A percentile compares a stretch with the other conserved stretches of the same genome.
phyloP scores from a whole-genome alignment of 192 early-diverging fungal species.

The Rhizoclosmatium sp. region DNA sequence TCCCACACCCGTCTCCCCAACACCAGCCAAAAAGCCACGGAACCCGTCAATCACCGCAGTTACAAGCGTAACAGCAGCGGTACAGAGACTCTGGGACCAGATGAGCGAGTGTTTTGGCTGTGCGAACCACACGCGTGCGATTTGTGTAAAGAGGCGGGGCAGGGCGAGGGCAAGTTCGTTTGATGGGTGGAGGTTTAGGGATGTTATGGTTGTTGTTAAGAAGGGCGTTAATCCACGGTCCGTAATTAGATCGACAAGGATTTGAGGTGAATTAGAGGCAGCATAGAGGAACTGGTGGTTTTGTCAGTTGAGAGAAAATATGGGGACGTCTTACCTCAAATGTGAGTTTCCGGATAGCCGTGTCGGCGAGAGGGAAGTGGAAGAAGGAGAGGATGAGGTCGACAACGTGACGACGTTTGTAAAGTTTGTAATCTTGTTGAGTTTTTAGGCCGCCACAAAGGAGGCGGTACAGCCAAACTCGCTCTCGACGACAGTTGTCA shows the following conservation, averaged over 20 bases:
- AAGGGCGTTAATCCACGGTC: constrained; percentile 67
- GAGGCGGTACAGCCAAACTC: constrained; percentile 76
- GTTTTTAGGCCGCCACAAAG: constrained; percentile 66
- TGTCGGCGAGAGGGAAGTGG: constrained; percentile 71
- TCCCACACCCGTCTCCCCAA: too few species aligned
- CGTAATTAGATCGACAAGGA: constrained; percentile 65
- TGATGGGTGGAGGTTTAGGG: constrained; percentile 33
- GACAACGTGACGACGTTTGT: constrained; percentile 73
- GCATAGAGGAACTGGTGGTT: constrained; percentile 59
- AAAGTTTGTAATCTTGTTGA: constrained; percentile 70
- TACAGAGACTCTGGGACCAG: too few species aligned
- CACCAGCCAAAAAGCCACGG: too few species aligned
- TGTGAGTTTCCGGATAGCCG: constrained; percentile 44
- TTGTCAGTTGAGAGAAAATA: constrained; percentile 9
- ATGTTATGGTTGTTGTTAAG: constrained; percentile 47
- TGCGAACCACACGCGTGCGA: constrained; percentile 20
- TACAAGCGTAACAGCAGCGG: too few species aligned
- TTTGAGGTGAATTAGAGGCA: constrained; percentile 60
- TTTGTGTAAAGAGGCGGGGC: constrained; percentile 27
- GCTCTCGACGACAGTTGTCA: constrained; percentile 68
- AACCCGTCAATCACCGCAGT: too few species aligned
- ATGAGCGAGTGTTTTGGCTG: too few species aligned
- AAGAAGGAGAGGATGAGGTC: constrained; percentile 76
- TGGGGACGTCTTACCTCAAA: too few species aligned
- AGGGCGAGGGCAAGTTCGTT: constrained; percentile 32